Evolutionary conservation across 768 basidiomycete species (phyloP).

Genomic region (Auricularia sp.): DNA sequence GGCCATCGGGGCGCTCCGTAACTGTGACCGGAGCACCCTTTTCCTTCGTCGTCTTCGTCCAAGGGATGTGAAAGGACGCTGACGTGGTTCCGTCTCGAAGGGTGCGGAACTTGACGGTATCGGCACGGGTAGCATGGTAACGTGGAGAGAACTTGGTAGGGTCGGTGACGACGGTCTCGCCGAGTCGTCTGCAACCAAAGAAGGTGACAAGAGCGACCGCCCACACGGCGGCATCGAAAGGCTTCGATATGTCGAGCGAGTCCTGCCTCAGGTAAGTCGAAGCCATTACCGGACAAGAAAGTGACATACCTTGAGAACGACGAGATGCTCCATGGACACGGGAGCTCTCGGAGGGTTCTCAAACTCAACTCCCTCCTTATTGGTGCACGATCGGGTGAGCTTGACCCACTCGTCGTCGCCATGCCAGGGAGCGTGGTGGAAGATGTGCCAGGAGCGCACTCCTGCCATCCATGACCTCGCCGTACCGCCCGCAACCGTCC

Average conservation of each 20-base stretch:
- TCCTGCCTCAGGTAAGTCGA: too few species aligned
- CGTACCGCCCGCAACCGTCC: conserved; percentile 8
- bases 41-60: neutral
- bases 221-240: conserved; percentile 27
- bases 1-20: neutral
- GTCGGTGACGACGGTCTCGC: conserved; percentile 12
- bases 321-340: conserved; percentile 26
- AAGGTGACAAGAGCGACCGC: conserved; percentile 26
- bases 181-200: conserved; percentile 21
- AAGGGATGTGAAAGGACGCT: too few species aligned
- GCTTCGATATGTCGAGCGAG: conserved; percentile 15
- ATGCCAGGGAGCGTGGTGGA: conserved; percentile 27
- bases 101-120: neutral
- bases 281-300: too few species aligned
- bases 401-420: conserved; percentile 17
- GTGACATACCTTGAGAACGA: too few species aligned
- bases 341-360: conserved; percentile 18
- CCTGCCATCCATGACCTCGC: conserved; percentile 27
- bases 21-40: neutral
- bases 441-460: conserved; percentile 27
- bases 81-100: too few species aligned
- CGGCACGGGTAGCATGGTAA: conserved; percentile 13
- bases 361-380: conserved; percentile 10
- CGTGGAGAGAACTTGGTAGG: too few species aligned
- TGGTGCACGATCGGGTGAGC: conserved; percentile 11